Conservation (phyloP, 1,284 basidiomycete species). For the Neonothopanus nambi region DNA sequence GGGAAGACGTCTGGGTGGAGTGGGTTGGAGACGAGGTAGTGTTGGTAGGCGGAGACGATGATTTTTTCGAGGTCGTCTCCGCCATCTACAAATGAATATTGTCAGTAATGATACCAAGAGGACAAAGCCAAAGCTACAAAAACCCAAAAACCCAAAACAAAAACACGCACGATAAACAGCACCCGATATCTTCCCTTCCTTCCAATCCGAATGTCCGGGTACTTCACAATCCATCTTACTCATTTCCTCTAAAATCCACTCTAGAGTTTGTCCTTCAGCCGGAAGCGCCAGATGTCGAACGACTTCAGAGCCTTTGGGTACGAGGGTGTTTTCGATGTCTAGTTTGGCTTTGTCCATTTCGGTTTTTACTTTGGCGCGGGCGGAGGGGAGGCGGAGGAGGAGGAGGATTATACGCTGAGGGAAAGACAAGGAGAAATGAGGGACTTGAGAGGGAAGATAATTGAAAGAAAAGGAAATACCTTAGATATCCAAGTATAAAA, state of each 20-base stretch:
- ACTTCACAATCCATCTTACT: conserved; percentile 69
- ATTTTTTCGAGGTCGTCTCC: conserved; percentile 79
- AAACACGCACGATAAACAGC: conserved; percentile 89
- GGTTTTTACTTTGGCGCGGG: conserved; percentile 62
- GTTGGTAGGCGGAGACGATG: conserved; percentile 68
- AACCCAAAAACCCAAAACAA: too few relatives aligned
- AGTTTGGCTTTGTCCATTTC: conserved; percentile 71
- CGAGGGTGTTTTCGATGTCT: conserved; percentile 70
- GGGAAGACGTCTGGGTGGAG: conserved; percentile 97
- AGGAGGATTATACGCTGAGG: conserved; percentile 62
- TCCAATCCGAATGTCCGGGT: conserved; percentile 57
- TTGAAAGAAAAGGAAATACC: conserved; percentile 39
- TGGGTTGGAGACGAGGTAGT: conserved; percentile 84
- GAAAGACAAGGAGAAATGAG: too few relatives aligned
- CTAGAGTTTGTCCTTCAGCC: conserved; percentile 61
- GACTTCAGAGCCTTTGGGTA: conserved; percentile 61
- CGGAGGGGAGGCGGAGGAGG: conserved; percentile 67
- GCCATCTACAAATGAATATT: conserved; percentile 65
- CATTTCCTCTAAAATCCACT: conserved; percentile 84
- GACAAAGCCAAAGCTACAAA: conserved; percentile 20
- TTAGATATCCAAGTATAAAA: conserved; percentile 58
- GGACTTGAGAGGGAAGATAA: too few relatives aligned
- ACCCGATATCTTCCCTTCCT: conserved; percentile 77
- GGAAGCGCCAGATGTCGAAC: conserved; percentile 71
- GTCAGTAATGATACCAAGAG: neutral